Evolutionary conservation across 371 early-diverging fungal species (phyloP), one percentile per base, ranked within the genome.

Genomic region (Rhizopus stolonifer): DNA sequence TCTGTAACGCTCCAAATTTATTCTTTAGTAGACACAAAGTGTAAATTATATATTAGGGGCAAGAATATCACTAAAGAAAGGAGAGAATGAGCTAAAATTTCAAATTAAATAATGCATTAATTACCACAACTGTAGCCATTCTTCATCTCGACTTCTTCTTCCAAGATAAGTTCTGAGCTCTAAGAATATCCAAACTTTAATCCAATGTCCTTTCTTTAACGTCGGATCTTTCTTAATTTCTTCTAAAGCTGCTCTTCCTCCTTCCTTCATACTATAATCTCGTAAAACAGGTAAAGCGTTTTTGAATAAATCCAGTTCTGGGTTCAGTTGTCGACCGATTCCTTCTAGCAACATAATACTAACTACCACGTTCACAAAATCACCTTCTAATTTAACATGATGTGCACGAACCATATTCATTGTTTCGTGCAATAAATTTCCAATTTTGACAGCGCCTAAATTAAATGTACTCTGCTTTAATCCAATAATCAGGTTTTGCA

Each of bases 261-360:
- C 77, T 43, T 85, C 82, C 62, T 77, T 77, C 47, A 70, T 67
- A 46, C 87, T 84, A 19, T 81, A 73, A n/a, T 83, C 76, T 26
- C 91, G 67, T 38, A 92, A 64, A 14, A 91, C 86, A 1, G 94
- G 93, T 32, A 92, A 54, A 0, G 93, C 87, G 11, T 76, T 89
- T 49, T 89, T 86, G 58, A 96, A 81, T 32, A 98, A 72, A 66
- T 98, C 97, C 26, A 95, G 69, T n/a, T 92, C 86, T 1, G 94
- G 93, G 61, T 94, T 88, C 50, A 98, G 65, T 49, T 86, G 85
- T 25, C 94, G 69, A 2, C 97, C 98, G 52, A 97, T 89, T 0
- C 99, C 99, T 70, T 98, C 99, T 10, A 96, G 62, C 39, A 96
- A 71, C 75, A 95, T 80, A 58, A 94, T 88, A 13, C 91, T 85